phyloP scores from a whole-genome alignment of 2,329 filamentous ascomycete genomes.

The Chaetomium sp. region DNA sequence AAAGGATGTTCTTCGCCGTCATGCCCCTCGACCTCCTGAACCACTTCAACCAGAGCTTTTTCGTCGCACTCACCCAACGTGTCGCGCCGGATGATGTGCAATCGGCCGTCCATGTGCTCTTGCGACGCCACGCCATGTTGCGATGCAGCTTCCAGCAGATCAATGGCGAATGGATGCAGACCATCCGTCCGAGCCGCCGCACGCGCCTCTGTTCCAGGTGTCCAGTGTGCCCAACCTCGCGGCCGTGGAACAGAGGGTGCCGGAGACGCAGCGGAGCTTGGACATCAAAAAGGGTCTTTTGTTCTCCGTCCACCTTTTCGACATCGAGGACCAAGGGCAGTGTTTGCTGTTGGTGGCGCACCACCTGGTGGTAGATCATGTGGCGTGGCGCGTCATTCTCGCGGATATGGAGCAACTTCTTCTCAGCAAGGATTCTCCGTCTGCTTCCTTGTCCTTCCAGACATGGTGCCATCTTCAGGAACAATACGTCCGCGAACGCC shows the following conservation, averaged over 20 bases:
- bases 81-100: not conserved
- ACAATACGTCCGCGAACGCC: slow-evolving; percentile 1
- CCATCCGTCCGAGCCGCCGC: slow-evolving; percentile 1
- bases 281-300: slow-evolving; percentile 3
- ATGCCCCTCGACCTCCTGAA: slow-evolving; percentile 1
- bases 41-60: slow-evolving; percentile 3
- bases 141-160: slow-evolving; percentile 4
- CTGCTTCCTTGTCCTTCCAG: slow-evolving; percentile 3
- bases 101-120: slow-evolving; percentile 3
- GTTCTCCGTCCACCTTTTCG: not conserved
- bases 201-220: not conserved
- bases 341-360: slow-evolving; percentile 2
- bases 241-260: slow-evolving; percentile 1
- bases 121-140: slow-evolving; percentile 1
- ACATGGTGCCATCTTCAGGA: slow-evolving; percentile 1
- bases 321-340: slow-evolving; percentile 3
- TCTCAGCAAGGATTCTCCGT: not conserved
- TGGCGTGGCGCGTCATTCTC: slow-evolving; percentile 3
- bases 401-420: slow-evolving; percentile 3
- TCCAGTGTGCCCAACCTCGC: slow-evolving; percentile 2
- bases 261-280: slow-evolving; percentile 5
- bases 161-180: slow-evolving; percentile 4
- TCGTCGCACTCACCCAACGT: slow-evolving; percentile 5
- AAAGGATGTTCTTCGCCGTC: slow-evolving; percentile 6
- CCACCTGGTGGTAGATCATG: slow-evolving; percentile 2